A percentile compares a stretch with the other conserved stretches of the same genome.
phyloP scores from a whole-genome alignment of 257 asterid genomes.

The Ehretia macrophylla region DNA sequence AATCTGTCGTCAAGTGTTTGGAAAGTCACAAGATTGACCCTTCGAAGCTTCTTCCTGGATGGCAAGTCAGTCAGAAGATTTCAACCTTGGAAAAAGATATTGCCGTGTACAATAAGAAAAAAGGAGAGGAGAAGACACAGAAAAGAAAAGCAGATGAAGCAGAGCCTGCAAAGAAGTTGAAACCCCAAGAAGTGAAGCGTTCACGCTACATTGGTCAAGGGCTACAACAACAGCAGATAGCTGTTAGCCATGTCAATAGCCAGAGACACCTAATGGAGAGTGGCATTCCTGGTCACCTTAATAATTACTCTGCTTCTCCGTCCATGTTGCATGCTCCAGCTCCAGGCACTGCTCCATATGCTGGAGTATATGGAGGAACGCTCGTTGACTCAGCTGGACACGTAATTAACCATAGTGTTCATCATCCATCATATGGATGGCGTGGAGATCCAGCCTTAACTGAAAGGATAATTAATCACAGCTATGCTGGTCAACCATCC shows the following conservation, averaged over 20 bases:
- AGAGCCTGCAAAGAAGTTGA: conserved; percentile 35
- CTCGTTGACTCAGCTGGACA: conserved; percentile 32
- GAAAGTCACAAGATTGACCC: conserved; percentile 58
- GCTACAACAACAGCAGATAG: conserved; percentile 34
- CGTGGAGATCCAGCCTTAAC: conserved; percentile 30
- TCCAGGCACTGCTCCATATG: conserved; percentile 37
- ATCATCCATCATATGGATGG: conserved; percentile 37
- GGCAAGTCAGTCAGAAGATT: conserved; percentile 64
- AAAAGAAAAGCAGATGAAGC: conserved; percentile 57
- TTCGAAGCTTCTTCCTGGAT: conserved; percentile 56
- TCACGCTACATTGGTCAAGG: conserved; percentile 34
- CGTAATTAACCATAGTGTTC: conserved; percentile 23
- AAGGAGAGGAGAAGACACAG: conserved; percentile 26
- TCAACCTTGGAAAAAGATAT: conserved; percentile 53
- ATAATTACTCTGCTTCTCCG: conserved; percentile 30
- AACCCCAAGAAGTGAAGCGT: conserved; percentile 48
- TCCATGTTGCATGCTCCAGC: conserved; percentile 47
- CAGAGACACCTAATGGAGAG: conserved; percentile 23
- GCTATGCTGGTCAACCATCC: background rate
- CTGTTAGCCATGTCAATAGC: conserved; percentile 19
- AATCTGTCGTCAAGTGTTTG: conserved; percentile 52
- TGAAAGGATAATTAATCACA: background rate
- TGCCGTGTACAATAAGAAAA: conserved; percentile 26
- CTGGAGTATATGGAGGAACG: conserved; percentile 26
- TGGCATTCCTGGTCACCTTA: conserved; percentile 25